Base-by-base conservation (phyloP, 176 grass and related monocot genomes). In the Raddia distichophylla region DNA sequence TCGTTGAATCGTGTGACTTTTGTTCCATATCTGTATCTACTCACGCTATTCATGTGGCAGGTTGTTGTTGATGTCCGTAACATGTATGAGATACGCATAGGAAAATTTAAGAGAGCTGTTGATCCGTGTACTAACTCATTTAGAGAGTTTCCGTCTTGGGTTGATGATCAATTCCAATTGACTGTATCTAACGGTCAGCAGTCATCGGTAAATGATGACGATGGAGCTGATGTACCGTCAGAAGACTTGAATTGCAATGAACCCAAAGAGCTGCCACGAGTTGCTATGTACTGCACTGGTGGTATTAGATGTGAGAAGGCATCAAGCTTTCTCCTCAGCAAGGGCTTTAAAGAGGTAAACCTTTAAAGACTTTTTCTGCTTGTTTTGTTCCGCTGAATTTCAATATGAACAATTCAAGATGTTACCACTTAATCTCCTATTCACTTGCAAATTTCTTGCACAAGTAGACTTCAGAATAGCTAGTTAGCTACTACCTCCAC, bases 201-300 rank as follows among this genome's bases (percentile, higher is more conserved):
- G 18, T 49, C 75, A 62, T 80, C 54, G 8, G 40, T 22, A 64
- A 67, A 70, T 74, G 61, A 12, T 69, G 53, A 82, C 16, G 80
- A 45, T 50, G 47, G 27, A 37, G 12, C 13, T 60, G 65, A 76
- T 48, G 52, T 11, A 27, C 34, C 45, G 22, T 67, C 22, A 64
- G 60, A 82, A 43, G 53, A 58, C 42, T 16, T 60, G 10, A 46
- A 72, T 50, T 42, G 34, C 53, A 68, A 48, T 0, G 61, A 83
- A 42, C 52, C 64, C 35, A 93, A 77, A 82, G 81, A 64, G 53
- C 69, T 98, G 73, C 96, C 96, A 76, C 89, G 96, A 70, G 92
- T 98, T 69, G 96, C 96, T 56, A 98, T 98, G 96, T 98, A 98
- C 34, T 98, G 96, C 78, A 98, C 96, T 35, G 96, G 96, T 79